Evolutionary conservation across 495 filamentous ascomycete species (phyloP).

Genomic region (Hypoxylon crocopeplum): DNA sequence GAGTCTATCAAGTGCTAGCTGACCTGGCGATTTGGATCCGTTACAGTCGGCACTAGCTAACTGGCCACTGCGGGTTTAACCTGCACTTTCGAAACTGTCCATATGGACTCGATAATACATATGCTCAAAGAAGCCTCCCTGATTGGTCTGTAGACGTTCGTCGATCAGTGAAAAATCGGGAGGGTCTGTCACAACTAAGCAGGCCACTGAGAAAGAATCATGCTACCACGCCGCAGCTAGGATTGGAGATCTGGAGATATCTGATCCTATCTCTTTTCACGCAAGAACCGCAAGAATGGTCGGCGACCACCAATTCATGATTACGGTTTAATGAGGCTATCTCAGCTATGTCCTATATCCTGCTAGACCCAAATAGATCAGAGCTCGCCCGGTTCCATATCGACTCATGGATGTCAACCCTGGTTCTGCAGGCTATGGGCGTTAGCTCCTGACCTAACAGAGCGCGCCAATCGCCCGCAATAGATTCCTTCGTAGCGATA

Average conservation of each 20-base stretch:
- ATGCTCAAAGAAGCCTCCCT: no score
- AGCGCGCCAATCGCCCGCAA: not conserved
- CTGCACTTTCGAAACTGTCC: no score
- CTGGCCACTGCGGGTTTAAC: no score
- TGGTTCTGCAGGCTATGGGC: conserved; percentile 19
- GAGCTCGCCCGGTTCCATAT: conserved; percentile 2
- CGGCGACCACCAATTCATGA: conserved; percentile 4
- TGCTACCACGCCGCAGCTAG: not conserved
- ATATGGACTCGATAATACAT: no score
- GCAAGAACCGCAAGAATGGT: conserved; percentile 1
- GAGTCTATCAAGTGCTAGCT: no score
- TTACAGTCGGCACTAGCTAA: no score
- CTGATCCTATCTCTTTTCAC: no score
- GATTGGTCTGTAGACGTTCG: not conserved
- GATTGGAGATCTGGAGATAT: no score
- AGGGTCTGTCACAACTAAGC: conserved; percentile 15
- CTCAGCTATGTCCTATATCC: conserved; percentile 14
- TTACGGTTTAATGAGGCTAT: no score
- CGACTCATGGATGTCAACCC: conserved; percentile 6
- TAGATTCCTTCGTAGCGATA: conserved; percentile 7
- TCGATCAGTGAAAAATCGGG: conserved; percentile 8
- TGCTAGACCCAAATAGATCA: conserved; percentile 15
- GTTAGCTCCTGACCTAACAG: conserved; percentile 23
- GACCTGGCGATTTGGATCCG: no score
- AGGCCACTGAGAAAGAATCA: conserved; percentile 2